Evolutionary conservation across 768 basidiomycete genomes (phyloP).

Genomic region (Mrakia hoshinonis): DNA sequence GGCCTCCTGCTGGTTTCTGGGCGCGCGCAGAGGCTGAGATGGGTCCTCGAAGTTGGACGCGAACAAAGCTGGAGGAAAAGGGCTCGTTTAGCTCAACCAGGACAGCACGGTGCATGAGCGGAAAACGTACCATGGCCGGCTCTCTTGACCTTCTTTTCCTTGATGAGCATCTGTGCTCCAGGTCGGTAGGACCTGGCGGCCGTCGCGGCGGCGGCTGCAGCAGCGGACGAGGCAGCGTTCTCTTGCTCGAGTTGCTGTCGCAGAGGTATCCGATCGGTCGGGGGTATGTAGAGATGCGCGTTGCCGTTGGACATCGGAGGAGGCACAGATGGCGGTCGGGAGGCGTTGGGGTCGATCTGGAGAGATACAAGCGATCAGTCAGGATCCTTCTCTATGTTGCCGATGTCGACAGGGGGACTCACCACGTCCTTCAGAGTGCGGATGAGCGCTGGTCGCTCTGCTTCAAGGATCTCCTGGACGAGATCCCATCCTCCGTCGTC

Average conservation of each 20-base stretch:
- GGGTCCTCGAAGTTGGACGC: neutral
- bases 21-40: neutral
- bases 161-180: conserved; percentile 13
- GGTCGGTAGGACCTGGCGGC: neutral
- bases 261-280: neutral
- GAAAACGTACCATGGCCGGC: conserved; percentile 3
- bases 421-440: neutral
- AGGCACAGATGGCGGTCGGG: neutral
- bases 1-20: conserved; percentile 8
- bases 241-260: neutral
- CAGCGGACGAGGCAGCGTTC: neutral
- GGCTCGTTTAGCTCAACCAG: neutral
- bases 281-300: neutral
- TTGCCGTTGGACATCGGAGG: neutral
- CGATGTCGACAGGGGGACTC: neutral
- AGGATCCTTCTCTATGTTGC: neutral
- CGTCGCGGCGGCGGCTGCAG: neutral
- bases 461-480: conserved; percentile 56
- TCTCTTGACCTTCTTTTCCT: conserved; percentile 15
- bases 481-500: conserved; percentile 64
- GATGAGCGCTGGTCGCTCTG: neutral
- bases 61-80: neutral
- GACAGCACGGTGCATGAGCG: neutral
- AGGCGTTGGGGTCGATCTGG: conserved; percentile 1
- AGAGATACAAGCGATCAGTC: neutral